These are phyloP conservation scores for Phaffia rhodozyma DNA, from an alignment of 1,284 basidiomycete genomes.

Conservation along the genomic window DNA sequence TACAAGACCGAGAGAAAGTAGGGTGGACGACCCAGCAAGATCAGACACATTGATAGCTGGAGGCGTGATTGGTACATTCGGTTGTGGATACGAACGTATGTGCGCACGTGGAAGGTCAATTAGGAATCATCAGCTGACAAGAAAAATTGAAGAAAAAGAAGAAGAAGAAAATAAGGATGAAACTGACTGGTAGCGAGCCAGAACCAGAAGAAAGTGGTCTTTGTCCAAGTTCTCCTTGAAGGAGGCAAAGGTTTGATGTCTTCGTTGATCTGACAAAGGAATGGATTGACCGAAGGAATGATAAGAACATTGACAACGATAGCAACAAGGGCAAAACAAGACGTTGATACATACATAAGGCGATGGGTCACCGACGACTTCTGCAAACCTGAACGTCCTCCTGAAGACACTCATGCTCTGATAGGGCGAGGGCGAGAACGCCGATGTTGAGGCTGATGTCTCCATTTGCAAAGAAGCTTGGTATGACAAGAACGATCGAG, in stretches of 20 bases:
- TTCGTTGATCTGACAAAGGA: neutral
- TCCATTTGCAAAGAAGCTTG: too few species aligned
- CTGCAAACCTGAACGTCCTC: neutral
- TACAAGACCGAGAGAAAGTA: conserved; percentile 1
- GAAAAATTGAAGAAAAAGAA: neutral
- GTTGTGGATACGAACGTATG: neutral
- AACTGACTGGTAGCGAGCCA: conserved; percentile 7
- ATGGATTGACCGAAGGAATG: neutral
- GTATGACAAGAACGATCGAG: too few species aligned
- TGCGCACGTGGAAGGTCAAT: neutral
- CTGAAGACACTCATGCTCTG: neutral
- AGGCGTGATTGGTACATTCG: conserved; percentile 1
- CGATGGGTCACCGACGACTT: neutral
- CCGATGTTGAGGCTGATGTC: too few species aligned
- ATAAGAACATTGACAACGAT: neutral
- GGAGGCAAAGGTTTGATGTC: conserved; percentile 13
- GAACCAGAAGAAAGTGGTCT: conserved; percentile 13
- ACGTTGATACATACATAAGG: neutral
- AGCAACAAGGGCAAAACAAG: neutral
- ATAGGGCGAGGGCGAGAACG: too few species aligned
- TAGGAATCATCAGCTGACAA: neutral
- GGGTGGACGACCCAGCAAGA: neutral
- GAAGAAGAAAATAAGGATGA: neutral
- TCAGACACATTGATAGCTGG: conserved; percentile 5
- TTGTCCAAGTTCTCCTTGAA: conserved; percentile 6